Evolutionary conservation across 2,329 filamentous ascomycete genomes (phyloP).

Genomic region (Helicocarpus griseus): DNA sequence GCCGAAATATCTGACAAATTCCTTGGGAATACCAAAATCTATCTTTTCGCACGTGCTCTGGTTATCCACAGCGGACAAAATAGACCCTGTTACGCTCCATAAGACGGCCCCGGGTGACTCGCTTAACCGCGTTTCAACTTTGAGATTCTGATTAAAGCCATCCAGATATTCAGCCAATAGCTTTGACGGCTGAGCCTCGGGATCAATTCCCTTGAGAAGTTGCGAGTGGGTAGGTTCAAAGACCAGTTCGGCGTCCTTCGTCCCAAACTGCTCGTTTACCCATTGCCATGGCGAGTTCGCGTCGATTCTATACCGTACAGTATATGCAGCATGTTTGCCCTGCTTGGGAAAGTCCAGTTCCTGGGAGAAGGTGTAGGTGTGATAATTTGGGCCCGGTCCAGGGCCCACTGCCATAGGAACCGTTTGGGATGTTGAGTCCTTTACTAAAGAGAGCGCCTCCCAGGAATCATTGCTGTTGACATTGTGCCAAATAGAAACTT

Average conservation of each 20-base stretch:
- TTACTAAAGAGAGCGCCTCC: slow-evolving; percentile 48
- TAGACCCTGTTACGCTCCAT: slow-evolving; percentile 46
- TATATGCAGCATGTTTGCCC: slow-evolving; percentile 29
- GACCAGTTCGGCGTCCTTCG: slow-evolving; percentile 34
- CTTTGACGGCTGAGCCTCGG: slow-evolving; percentile 7
- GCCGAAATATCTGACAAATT: slow-evolving; percentile 66
- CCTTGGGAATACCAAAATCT: slow-evolving; percentile 55
- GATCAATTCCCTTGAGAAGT: slow-evolving; percentile 1
- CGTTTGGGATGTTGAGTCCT: slow-evolving; percentile 17
- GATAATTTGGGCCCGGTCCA: slow-evolving; percentile 15
- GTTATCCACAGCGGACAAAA: slow-evolving; percentile 44
- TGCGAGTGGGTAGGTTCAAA: slow-evolving; percentile 20
- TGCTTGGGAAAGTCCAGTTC: slow-evolving; percentile 20
- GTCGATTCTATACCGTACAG: slow-evolving; percentile 33
- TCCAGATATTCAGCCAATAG: slow-evolving; percentile 25
- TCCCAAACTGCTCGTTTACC: slow-evolving; percentile 32
- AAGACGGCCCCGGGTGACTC: slow-evolving; percentile 33
- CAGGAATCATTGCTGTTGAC: slow-evolving; percentile 47
- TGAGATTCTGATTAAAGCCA: slow-evolving; percentile 24
- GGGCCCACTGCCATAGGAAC: slow-evolving; percentile 21
- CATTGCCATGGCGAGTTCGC: slow-evolving; percentile 33
- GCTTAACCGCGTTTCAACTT: slow-evolving; percentile 26
- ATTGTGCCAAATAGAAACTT: slow-evolving; percentile 68
- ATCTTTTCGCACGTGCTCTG: slow-evolving; percentile 41
- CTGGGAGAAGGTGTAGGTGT: slow-evolving; percentile 27